These are phyloP conservation scores for Trichosporon ovoides DNA, from an alignment of 1,284 basidiomycete genomes.

Conservation along the genomic window DNA sequence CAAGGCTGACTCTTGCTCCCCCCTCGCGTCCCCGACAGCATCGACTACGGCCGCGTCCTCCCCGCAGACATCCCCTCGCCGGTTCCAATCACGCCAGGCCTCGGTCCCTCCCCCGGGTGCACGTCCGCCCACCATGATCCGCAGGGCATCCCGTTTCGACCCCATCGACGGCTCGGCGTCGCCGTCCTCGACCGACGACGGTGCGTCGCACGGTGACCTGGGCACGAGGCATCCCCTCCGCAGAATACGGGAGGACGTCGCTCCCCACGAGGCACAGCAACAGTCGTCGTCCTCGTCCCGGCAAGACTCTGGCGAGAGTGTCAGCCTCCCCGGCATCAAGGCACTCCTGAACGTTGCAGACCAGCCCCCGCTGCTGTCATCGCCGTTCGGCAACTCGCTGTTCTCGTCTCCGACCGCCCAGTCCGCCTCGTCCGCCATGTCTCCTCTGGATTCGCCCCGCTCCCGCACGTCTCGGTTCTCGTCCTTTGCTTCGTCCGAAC, in stretches of 20 bases:
- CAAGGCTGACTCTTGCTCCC: neutral
- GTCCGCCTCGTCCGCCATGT: constrained; percentile 25
- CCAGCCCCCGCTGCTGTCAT: constrained; percentile 21
- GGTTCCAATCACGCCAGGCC: neutral
- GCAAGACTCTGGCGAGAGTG: constrained; percentile 2
- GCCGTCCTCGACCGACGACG: constrained; percentile 17
- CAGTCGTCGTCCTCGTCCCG: neutral
- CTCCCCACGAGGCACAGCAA: constrained; percentile 8
- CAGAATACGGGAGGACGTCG: constrained; percentile 32
- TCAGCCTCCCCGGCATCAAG: constrained; percentile 38
- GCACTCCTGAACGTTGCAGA: constrained; percentile 22
- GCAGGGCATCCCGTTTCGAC: constrained; percentile 36
- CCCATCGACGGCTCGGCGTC: constrained; percentile 33
- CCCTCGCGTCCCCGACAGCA: neutral
- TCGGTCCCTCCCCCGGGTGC: constrained; percentile 18
- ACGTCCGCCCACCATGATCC: constrained; percentile 18
- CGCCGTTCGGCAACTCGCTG: constrained; percentile 18
- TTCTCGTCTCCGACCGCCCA: constrained; percentile 30
- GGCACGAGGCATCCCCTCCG: constrained; percentile 39
- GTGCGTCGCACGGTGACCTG: constrained; percentile 37
- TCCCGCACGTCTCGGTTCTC: constrained; percentile 39
- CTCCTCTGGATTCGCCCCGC: constrained; percentile 37
- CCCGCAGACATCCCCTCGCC: neutral
- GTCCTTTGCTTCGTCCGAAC: constrained; percentile 31
- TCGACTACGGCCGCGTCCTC: neutral